Percentiles rank a stretch among this genome's conserved stretches.
Conservation (phyloP, 768 basidiomycete species). For the Cyathus striatus region DNA sequence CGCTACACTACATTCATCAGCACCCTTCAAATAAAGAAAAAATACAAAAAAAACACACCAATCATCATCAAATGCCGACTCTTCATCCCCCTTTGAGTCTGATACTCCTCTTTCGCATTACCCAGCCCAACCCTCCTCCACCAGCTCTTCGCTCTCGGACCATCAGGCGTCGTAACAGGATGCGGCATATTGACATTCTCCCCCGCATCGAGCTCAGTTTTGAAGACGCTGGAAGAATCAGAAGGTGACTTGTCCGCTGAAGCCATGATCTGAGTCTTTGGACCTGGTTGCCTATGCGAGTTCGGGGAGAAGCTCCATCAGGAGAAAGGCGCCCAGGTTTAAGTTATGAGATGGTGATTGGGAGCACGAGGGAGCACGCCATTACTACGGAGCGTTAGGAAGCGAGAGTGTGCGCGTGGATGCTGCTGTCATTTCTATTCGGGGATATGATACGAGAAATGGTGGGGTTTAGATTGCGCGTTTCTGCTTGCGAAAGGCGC, state of each 20-base stretch:
- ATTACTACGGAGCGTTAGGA: no score
- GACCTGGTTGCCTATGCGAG: no score
- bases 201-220: background rate
- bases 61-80: slow-evolving; percentile 28
- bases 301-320: no score
- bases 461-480: no score
- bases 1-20: slow-evolving; percentile 23
- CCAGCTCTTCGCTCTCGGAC: background rate
- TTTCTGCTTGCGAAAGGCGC: no score
- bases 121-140: slow-evolving; percentile 9
- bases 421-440: no score
- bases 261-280: no score
- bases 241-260: background rate
- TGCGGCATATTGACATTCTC: background rate
- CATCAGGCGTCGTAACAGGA: background rate
- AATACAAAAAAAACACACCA: slow-evolving; percentile 9
- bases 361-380: no score
- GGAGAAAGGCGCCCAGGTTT: no score
- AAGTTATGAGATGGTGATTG: no score
- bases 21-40: background rate
- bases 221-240: background rate
- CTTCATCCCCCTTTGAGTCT: slow-evolving; percentile 21
- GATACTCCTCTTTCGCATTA: slow-evolving; percentile 21
- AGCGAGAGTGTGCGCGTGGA: no score
- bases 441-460: no score